These are phyloP conservation scores for Kingdonia uniflora DNA, from an alignment of 164 flowering plant genomes.

Conservation along the genomic window DNA sequence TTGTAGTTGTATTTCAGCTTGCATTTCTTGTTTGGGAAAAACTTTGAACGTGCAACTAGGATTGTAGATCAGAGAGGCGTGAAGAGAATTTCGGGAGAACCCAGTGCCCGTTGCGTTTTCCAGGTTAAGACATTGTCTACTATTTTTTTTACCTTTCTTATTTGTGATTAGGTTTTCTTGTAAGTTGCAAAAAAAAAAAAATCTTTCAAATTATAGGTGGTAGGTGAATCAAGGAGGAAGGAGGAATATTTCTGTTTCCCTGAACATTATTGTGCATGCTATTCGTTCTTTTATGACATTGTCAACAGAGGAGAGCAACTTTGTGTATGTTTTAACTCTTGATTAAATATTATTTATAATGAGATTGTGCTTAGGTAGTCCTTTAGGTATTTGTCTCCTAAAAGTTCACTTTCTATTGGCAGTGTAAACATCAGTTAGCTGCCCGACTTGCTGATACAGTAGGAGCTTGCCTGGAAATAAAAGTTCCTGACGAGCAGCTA, in stretches of 20 bases:
- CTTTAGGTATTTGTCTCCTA: too few relatives aligned
- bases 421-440: conserved; percentile 98
- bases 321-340: conserved; percentile 38
- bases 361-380: background rate
- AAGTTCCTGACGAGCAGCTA: conserved; percentile 78
- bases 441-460: conserved; percentile 74
- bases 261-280: conserved; percentile 74
- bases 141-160: background rate
- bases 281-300: conserved; percentile 82
- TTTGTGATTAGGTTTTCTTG: background rate
- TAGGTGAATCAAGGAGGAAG: conserved; percentile 74
- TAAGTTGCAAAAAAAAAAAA: too few relatives aligned
- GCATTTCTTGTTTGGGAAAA: conserved; percentile 89
- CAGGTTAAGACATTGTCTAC: conserved; percentile 37
- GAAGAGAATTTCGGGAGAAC: conserved; percentile 60
- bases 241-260: conserved; percentile 87
- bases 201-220: conserved; percentile 35
- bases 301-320: conserved; percentile 86
- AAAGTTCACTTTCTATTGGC: background rate
- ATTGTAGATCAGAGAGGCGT: conserved; percentile 90
- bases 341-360: background rate
- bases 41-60: conserved; percentile 81
- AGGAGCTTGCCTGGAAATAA: conserved; percentile 58
- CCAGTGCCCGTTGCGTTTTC: conserved; percentile 71
- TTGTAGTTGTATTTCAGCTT: conserved; percentile 27